These are phyloP conservation scores for Pilatotrama ljubarskyi DNA, from an alignment of 768 basidiomycete species.

Conservation along the genomic window DNA sequence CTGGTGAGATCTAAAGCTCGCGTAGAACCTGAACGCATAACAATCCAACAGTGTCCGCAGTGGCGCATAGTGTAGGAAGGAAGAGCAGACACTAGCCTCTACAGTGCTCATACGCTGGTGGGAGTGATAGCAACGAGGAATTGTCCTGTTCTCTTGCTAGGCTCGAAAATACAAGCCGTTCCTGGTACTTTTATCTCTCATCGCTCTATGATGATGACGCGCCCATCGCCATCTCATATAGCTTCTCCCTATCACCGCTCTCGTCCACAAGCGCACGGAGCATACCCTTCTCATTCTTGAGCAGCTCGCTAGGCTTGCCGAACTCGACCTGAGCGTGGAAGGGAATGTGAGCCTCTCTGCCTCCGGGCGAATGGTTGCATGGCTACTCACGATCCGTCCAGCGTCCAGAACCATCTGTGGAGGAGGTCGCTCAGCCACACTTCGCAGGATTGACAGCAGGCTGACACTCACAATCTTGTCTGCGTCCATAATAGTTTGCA, in stretches of 20 bases:
- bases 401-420: constrained; percentile 42
- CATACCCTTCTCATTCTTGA: constrained; percentile 48
- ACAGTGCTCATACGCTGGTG: too few relatives aligned
- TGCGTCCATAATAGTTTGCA: constrained; percentile 56
- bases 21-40: too few relatives aligned
- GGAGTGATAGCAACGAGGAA: too few relatives aligned
- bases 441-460: background rate
- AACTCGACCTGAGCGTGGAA: constrained; percentile 43
- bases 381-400: constrained; percentile 35
- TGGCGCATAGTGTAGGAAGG: too few relatives aligned
- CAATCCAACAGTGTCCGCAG: too few relatives aligned
- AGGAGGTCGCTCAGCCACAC: background rate
- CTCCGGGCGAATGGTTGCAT: background rate
- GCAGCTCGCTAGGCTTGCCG: constrained; percentile 48
- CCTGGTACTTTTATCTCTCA: too few relatives aligned
- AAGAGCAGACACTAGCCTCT: too few relatives aligned
- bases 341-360: background rate
- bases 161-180: too few relatives aligned
- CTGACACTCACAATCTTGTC: constrained; percentile 47
- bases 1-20: too few relatives aligned
- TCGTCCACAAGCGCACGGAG: constrained; percentile 57
- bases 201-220: background rate
- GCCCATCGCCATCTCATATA: constrained; percentile 42
- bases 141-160: too few relatives aligned
- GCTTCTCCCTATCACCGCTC: constrained; percentile 49